Base-by-base conservation (phyloP, 2,329 filamentous ascomycete species). In the Tolypocladium sp. region DNA sequence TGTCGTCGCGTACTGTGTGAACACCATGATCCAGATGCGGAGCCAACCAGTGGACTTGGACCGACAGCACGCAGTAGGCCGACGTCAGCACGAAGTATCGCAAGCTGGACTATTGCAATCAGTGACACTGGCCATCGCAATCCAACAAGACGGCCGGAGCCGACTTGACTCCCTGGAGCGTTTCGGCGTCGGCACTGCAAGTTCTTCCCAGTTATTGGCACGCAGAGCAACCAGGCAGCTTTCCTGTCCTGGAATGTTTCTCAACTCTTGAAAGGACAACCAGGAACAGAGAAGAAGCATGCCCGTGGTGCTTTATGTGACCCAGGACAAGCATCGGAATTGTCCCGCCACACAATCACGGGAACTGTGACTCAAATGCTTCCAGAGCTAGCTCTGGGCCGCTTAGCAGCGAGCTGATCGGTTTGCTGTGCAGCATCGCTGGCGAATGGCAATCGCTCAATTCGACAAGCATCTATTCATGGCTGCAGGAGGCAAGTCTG, bases 401-500 rank as follows among this genome's bases (percentile, higher is more conserved):
- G 52, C 51, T 37, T 30, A 25, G 37, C 54, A 40, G 44, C 15
- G 17, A 42, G 27, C 38, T 37, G 12, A 20, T 41, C 37, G 22
- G 22, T 20, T 44, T 38, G 56, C 35, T 27, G 33, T 41, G 58
- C 41, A 46, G 37, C 33, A n/a, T 10, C 30, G 8, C 44, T 20
- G 46, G 52, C 58, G 58, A 59, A 59, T 59, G 46, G 33, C 58
- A 22, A 8, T 38, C 40, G 37, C 37, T 44, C n/a, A 27, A 51
- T 13, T 35, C 51, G 54, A 56, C 54, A 46, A 38, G 54, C 53
- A 44, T 51, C 25, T 13, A 20, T 22, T 38, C 25, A 54, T 9
- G 38, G 51, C 40, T 59, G 58, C 58, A 51, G 44, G 33, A 56
- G 25, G 38, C 22, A n/a, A 25, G 35, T 40, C 55, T n/a, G 20